These are phyloP conservation scores for Monosporozyma aquatica DNA, from an alignment of 805 yeast genomes.

Conservation along the genomic window DNA sequence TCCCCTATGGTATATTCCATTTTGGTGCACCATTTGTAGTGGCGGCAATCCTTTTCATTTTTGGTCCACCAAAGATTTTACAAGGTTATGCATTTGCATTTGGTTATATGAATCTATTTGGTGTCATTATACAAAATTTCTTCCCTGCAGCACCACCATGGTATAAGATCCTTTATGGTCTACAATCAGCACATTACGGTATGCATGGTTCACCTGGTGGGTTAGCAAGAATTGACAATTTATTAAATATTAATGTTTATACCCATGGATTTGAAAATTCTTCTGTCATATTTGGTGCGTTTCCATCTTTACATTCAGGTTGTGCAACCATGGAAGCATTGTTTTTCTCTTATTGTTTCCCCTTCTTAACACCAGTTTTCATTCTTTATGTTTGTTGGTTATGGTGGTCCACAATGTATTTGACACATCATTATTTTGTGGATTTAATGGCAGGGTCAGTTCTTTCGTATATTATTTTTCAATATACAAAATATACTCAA, in stretches of 20 bases:
- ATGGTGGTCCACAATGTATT: conserved; percentile 98
- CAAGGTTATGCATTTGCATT: conserved; percentile 85
- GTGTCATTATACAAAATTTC: conserved; percentile 70
- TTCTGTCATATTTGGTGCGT: conserved; percentile 90
- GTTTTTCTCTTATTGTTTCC: conserved; percentile 77
- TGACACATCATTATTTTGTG: conserved; percentile 92
- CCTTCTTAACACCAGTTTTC: conserved; percentile 55
- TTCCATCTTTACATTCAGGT: conserved; percentile 83
- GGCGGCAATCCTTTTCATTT: conserved; percentile 66
- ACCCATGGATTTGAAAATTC: conserved; percentile 75
- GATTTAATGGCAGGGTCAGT: conserved; percentile 91
- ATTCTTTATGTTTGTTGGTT: conserved; percentile 79
- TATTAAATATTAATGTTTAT: conserved; percentile 75
- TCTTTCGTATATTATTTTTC: conserved; percentile 63
- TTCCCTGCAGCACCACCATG: conserved; percentile 98
- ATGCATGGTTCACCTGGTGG: conserved; percentile 97
- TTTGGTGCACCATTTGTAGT: conserved; percentile 85
- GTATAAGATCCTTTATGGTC: conserved; percentile 79
- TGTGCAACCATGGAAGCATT: conserved; percentile 90
- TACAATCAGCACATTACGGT: conserved; percentile 80
- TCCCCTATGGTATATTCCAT: conserved; percentile 89
- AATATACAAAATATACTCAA: conserved; percentile 54
- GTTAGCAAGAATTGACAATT: conserved; percentile 69
- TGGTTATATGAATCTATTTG: conserved; percentile 86
- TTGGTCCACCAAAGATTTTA: conserved; percentile 84